These are phyloP conservation scores for Termitomyces sp. DNA, from an alignment of 768 basidiomycete species.

Conservation along the genomic window DNA sequence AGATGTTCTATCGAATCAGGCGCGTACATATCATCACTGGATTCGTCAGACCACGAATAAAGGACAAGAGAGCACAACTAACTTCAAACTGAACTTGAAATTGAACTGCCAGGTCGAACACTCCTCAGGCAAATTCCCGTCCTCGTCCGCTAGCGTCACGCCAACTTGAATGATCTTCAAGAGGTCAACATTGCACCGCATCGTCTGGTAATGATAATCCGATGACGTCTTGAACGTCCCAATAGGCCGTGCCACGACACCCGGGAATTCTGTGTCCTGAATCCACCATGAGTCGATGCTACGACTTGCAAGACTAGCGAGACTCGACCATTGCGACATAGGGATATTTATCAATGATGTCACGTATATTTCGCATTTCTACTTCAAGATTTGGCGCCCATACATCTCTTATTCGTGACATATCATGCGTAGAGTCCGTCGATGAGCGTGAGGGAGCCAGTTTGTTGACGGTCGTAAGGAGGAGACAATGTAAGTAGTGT, in stretches of 20 bases:
- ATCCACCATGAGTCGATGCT: slow-evolving; percentile 20
- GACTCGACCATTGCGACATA: slow-evolving; percentile 90
- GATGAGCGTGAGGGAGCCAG: slow-evolving; percentile 19
- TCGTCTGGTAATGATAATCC: slow-evolving; percentile 99
- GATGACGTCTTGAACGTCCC: slow-evolving; percentile 95
- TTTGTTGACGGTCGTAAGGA: neutral
- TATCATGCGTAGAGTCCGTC: slow-evolving; percentile 23
- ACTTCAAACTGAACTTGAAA: slow-evolving; percentile 90
- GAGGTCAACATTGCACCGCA: slow-evolving; percentile 98
- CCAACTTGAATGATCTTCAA: slow-evolving; percentile 98
- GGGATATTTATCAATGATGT: slow-evolving; percentile 85
- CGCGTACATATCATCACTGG: slow-evolving; percentile 95
- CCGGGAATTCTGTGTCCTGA: slow-evolving; percentile 98
- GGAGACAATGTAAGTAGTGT: neutral
- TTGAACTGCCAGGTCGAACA: slow-evolving; percentile 99
- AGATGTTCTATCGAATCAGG: slow-evolving; percentile 96
- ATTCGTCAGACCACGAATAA: neutral
- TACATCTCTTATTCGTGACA: slow-evolving; percentile 91
- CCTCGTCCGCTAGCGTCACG: slow-evolving; percentile 89
- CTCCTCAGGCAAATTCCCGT: slow-evolving; percentile 88
- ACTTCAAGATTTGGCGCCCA: slow-evolving; percentile 91
- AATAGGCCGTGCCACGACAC: slow-evolving; percentile 96
- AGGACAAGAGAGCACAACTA: slow-evolving; percentile 18
- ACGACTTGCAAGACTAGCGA: slow-evolving; percentile 16
- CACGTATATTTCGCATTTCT: slow-evolving; percentile 88